Percentiles rank a stretch among this genome's conserved stretches.
These are phyloP conservation scores for Rubia yunnanensis DNA, from an alignment of 257 asterid species.

Conservation along the genomic window DNA sequence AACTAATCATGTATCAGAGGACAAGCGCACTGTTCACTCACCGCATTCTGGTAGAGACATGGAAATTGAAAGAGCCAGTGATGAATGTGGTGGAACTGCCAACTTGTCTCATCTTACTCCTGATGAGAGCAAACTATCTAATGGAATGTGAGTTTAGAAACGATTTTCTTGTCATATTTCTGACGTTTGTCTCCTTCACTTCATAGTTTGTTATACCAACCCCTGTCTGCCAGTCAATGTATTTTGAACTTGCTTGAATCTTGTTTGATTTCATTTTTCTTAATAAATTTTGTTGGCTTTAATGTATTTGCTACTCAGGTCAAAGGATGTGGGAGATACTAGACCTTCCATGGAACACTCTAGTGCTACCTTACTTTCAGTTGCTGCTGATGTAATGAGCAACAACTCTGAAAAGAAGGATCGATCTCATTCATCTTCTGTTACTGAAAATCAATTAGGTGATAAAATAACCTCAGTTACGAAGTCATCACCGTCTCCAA, in stretches of 20 bases:
- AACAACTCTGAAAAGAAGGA: conserved; percentile 18
- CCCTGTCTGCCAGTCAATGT: not conserved
- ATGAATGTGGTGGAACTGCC: conserved; percentile 25
- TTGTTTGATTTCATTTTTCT: too few species aligned
- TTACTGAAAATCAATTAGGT: conserved; percentile 30
- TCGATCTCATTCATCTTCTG: conserved; percentile 30
- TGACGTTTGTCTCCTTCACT: not conserved
- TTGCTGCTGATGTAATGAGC: conserved; percentile 32
- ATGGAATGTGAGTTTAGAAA: conserved; percentile 35
- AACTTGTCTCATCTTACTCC: conserved; percentile 18
- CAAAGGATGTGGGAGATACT: conserved; percentile 31
- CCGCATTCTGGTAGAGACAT: conserved; percentile 20
- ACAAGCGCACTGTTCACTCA: conserved; percentile 24
- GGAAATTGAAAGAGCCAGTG: conserved; percentile 21
- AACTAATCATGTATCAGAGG: conserved; percentile 23
- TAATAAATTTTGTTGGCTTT: conserved; percentile 8
- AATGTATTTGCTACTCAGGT: conserved; percentile 24
- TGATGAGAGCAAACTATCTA: conserved; percentile 30
- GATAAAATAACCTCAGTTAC: conserved; percentile 40
- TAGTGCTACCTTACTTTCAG: conserved; percentile 22
- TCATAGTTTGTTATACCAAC: not conserved
- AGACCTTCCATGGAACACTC: conserved; percentile 28
- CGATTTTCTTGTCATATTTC: not conserved
- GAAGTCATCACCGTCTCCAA: conserved; percentile 49
- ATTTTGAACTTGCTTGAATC: too few species aligned